phyloP scores from a whole-genome alignment of 192 early-diverging fungal genomes.

The Backusella circina region DNA sequence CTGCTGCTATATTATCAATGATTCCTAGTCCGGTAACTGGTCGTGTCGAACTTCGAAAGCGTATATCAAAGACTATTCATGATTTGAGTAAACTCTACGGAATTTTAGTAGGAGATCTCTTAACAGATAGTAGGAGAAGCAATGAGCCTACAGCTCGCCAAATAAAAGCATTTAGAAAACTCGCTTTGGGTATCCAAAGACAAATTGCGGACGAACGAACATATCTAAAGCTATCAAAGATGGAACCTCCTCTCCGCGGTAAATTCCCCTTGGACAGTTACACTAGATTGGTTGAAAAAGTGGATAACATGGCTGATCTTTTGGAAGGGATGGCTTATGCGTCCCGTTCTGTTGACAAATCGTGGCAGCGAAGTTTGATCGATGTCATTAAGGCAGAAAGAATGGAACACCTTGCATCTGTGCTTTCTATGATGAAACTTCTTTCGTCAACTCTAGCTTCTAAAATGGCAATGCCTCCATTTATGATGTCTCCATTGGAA shows the following conservation, averaged over 20 bases:
- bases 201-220: constrained; percentile 32
- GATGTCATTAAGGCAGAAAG: neutral
- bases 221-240: constrained; percentile 20
- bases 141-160: constrained; percentile 1
- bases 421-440: constrained; percentile 27
- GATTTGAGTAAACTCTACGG: constrained; percentile 33
- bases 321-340: constrained; percentile 26
- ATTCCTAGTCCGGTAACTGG: constrained; percentile 30
- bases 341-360: neutral
- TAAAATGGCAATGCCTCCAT: constrained; percentile 29
- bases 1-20: constrained; percentile 28
- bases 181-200: constrained; percentile 10
- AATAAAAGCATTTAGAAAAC: constrained; percentile 6
- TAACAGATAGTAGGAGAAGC: neutral
- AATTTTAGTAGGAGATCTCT: constrained; percentile 2
- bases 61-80: constrained; percentile 27
- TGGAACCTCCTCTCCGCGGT: constrained; percentile 38
- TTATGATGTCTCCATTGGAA: constrained; percentile 17
- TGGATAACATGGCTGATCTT: constrained; percentile 35
- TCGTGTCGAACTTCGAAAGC: constrained; percentile 34
- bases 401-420: constrained; percentile 10
- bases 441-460: constrained; percentile 24
- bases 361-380: neutral
- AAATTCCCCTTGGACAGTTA: constrained; percentile 34
- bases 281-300: constrained; percentile 19